Evolutionary conservation across 176 grass and related monocot genomes (phyloP), one percentile per base, ranked within the genome.

Genomic region (Bonia amplexicaulis): DNA sequence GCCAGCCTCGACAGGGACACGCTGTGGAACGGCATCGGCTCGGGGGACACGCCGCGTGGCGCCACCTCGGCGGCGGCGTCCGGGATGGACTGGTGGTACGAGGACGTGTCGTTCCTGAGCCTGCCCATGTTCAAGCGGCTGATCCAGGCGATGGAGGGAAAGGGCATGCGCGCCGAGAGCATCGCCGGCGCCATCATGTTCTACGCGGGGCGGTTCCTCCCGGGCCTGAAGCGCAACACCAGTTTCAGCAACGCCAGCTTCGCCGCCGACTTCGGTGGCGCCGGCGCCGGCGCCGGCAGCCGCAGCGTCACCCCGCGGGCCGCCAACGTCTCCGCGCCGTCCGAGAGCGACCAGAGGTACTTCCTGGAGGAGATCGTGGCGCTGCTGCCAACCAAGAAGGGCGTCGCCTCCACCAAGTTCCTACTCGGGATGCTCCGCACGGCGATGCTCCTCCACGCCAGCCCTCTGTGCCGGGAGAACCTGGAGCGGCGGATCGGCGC

Each of bases 321-420:
- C 37, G 80, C 86, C 23, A 84, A 37, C 66, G 83, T 92, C 60
- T 83, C 90, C 3, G 81, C 86, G 44, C 52, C 87, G 41, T 97
- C 88, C 7, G 88, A 90, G 62, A 80, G 81, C 42, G 94, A 97
- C 83, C 88, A 94, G 86, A 92, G 88, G 81, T 80, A 91, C 83
- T 94, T 97, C 73, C 86, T 97, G 73, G 95, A 97, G 88, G 95
- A 97, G 91, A 97, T 92, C 67, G 92, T 97, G 64, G 84, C 84
- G 45, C 89, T 97, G 81, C 87, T 97, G 62, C 95, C 95, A 8
- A 54, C 83, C 10, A 90, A 92, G 72, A 97, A 94, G 82, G 92
- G 92, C 57, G 95, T 92, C 25, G 81, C 88, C 11, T 88, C 92
- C 41, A 97, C 92, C 20, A 94, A 85, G 63, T 94, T 92, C 65